Base-by-base conservation (phyloP, 768 basidiomycete genomes). In the Rhizopogon vinicolor region DNA sequence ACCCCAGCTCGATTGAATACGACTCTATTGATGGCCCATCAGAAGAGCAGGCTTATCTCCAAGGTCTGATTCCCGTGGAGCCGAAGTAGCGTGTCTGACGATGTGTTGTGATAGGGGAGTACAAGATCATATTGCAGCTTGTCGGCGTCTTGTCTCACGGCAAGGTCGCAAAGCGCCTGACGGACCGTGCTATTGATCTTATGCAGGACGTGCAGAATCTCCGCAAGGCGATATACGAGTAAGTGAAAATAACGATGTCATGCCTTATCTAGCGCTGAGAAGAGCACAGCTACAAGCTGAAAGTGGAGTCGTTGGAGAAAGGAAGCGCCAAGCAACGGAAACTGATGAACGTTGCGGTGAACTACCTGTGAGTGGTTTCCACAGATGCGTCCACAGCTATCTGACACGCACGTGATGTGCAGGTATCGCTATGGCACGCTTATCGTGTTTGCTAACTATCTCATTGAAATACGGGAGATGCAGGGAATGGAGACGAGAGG, bases 141-240 rank as follows among this genome's bases (percentile, higher is more conserved):
- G 92, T 97, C 44, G 88, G 92, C 5, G 88, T 98, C 10, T 80
- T 98, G 31, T 89, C 91, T 7, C 82, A 95, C 62, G 96, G 97
- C 18, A 98, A 98, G 70, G 74, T 86, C 9, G 96, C 97, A 10
- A 99, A 99, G 71, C 83, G 85, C 41, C 69, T 98, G 57, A 87
- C 93, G 0, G 96, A 98, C 68, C 75, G 83, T 22, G 93, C 89
- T 2, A 85, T 97, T 61, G 95, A 98, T 70, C 72, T 86, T 61
- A 93, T 94, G 91, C 89, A 91, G 72, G 94, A 95, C 59, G 95
- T 99, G 0, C 97, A 99, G 71, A 99, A 99, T 66, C 76, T 99
- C 40, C 84, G 97, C 37, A 92, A 91, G 68, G 93, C 97, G 0
- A 88, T 99, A 48, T 97, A 92, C 66, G 92, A 96, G 89, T 98